These are phyloP conservation scores for Lactarius psammicola DNA, from an alignment of 768 basidiomycete species.

Conservation along the genomic window DNA sequence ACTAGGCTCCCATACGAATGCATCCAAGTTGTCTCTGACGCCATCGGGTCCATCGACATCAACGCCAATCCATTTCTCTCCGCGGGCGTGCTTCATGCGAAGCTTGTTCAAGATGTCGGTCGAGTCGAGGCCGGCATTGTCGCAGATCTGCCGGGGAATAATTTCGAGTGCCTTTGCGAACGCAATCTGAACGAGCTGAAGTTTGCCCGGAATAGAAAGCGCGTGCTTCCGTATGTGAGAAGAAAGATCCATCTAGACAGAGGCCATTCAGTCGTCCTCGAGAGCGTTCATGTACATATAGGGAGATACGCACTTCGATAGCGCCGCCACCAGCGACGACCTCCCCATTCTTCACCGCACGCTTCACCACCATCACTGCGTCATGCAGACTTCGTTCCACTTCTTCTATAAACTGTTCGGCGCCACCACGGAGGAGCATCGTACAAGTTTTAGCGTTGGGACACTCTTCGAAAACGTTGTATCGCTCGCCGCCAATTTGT, in stretches of 20 bases:
- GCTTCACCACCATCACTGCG: conserved; percentile 99
- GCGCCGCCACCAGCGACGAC: conserved; percentile 98
- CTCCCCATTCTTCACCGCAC: conserved; percentile 92
- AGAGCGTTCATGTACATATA: neutral
- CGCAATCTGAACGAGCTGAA: conserved; percentile 89
- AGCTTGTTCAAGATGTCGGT: conserved; percentile 97
- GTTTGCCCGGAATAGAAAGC: conserved; percentile 90
- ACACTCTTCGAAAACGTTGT: conserved; percentile 93
- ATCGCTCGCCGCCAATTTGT: conserved; percentile 96
- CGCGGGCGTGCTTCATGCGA: conserved; percentile 91
- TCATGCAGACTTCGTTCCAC: conserved; percentile 97
- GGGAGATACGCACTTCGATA: conserved; percentile 57
- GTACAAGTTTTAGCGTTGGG: conserved; percentile 96
- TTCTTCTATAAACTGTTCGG: conserved; percentile 98
- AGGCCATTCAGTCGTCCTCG: neutral
- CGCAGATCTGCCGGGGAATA: conserved; percentile 97
- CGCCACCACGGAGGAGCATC: conserved; percentile 89
- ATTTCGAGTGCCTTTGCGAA: conserved; percentile 97
- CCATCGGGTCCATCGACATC: conserved; percentile 89
- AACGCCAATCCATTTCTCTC: conserved; percentile 89
- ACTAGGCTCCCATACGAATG: conserved; percentile 98
- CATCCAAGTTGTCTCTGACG: conserved; percentile 93
- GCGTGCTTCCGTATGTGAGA: conserved; percentile 91
- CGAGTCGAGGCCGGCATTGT: conserved; percentile 97
- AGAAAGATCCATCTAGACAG: conserved; percentile 87